A percentile compares a stretch with the other conserved stretches of the same genome.
Evolutionary conservation across 768 basidiomycete species (phyloP).

Genomic region (Boletus sp.): DNA sequence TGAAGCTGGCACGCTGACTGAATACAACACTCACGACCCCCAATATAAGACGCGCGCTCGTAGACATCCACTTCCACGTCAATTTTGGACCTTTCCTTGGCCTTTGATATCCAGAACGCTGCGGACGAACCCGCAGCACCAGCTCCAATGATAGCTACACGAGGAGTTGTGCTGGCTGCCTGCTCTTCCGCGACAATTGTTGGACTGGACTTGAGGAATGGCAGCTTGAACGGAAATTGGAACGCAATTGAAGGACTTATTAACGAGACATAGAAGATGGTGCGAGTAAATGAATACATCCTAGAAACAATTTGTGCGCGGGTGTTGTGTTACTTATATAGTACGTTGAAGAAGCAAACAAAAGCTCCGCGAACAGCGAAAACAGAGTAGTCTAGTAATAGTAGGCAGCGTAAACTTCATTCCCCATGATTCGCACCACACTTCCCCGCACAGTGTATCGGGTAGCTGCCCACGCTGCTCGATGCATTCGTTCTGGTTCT

Average conservation of each 20-base stretch:
- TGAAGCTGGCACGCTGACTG: background rate
- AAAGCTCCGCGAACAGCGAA: background rate
- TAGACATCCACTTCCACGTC: conserved; percentile 82
- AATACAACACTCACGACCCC: conserved; percentile 66
- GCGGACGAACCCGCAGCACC: conserved; percentile 86
- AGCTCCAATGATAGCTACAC: conserved; percentile 86
- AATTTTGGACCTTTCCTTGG: conserved; percentile 64
- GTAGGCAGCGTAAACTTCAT: too few relatives aligned
- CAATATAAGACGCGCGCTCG: conserved; percentile 71
- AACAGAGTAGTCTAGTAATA: too few relatives aligned
- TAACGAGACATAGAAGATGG: conserved; percentile 22
- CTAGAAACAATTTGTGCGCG: background rate
- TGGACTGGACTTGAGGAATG: conserved; percentile 46
- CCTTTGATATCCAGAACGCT: conserved; percentile 80
- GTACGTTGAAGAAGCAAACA: background rate
- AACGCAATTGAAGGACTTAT: conserved; percentile 28
- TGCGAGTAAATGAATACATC: conserved; percentile 17
- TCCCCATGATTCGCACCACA: conserved; percentile 1
- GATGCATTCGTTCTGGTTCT: conserved; percentile 15
- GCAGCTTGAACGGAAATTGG: conserved; percentile 53
- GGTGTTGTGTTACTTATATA: background rate
- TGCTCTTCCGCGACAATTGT: conserved; percentile 19
- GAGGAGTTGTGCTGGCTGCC: conserved; percentile 33
- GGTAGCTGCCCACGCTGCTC: background rate
- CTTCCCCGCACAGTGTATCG: background rate